Conservation (phyloP, 345 rosid species). For the Citrus unshiu region DNA sequence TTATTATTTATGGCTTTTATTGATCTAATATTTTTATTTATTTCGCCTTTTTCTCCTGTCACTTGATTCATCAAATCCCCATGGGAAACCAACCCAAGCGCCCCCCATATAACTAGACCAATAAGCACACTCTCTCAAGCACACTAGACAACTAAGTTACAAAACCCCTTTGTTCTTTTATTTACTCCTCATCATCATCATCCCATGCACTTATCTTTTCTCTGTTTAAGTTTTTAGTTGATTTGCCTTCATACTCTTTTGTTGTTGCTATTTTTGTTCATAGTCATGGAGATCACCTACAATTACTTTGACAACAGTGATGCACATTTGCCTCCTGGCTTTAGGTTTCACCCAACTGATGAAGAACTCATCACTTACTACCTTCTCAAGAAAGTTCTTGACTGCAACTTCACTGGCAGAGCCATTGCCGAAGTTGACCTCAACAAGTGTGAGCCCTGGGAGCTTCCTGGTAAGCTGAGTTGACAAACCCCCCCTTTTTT, state of each 20-base stretch:
- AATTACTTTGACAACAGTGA: slow-evolving; percentile 41
- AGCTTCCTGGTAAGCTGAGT: slow-evolving; percentile 66
- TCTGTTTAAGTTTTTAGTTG: not conserved
- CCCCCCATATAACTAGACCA: not conserved
- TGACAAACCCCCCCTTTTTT: too few species aligned
- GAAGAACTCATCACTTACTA: slow-evolving; percentile 94
- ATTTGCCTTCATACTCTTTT: not conserved
- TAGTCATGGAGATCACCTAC: slow-evolving; percentile 59
- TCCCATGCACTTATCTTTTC: not conserved
- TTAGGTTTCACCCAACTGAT: slow-evolving; percentile 91
- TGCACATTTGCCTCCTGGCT: slow-evolving; percentile 76
- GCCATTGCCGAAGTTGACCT: slow-evolving; percentile 91
- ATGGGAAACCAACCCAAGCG: slow-evolving; percentile 11
- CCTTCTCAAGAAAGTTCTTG: slow-evolving; percentile 77
- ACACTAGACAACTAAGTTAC: not conserved
- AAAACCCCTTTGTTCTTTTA: not conserved
- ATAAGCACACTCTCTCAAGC: not conserved
- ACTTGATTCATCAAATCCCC: slow-evolving; percentile 48
- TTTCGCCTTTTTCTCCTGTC: slow-evolving; percentile 12
- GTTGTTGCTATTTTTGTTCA: slow-evolving; percentile 5
- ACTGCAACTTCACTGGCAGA: slow-evolving; percentile 60
- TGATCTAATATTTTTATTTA: too few species aligned
- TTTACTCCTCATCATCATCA: not conserved
- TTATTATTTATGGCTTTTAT: not conserved
- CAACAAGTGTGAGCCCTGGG: slow-evolving; percentile 98